Percentiles rank a stretch among this genome's conserved stretches.
Evolutionary conservation across 805 yeast genomes (phyloP).

Genomic region (Scheffersomyces spartinae): DNA sequence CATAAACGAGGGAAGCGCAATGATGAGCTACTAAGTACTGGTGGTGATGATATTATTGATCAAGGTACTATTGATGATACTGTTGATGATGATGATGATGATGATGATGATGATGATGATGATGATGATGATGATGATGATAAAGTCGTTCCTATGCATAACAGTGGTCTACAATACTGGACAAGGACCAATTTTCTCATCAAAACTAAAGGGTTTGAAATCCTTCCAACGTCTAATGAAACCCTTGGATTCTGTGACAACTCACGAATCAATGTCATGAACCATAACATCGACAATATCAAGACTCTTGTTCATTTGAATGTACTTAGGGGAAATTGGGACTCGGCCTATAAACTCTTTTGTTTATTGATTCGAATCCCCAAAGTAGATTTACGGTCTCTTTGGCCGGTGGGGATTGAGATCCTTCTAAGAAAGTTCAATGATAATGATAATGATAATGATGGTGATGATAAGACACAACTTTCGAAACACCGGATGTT

Average conservation of each 20-base stretch:
- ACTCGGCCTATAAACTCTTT: slow-evolving; percentile 40
- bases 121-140: slow-evolving; percentile 3
- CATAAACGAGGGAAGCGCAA: slow-evolving; percentile 10
- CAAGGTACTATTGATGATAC: slow-evolving; percentile 1
- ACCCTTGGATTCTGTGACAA: too few species aligned
- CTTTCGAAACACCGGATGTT: slow-evolving; percentile 18
- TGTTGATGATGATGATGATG: slow-evolving; percentile 2
- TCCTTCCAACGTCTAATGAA: too few species aligned
- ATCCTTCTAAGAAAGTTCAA: slow-evolving; percentile 28
- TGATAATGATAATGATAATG: too few species aligned
- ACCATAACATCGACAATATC: slow-evolving; percentile 22
- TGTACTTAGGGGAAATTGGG: slow-evolving; percentile 42
- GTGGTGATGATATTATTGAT: slow-evolving; percentile 4
- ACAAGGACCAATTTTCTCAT: slow-evolving; percentile 11
- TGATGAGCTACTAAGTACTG: slow-evolving; percentile 4
- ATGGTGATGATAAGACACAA: too few species aligned
- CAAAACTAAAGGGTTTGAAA: slow-evolving; percentile 12
- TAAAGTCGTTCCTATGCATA: slow-evolving; percentile 2
- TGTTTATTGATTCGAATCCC: slow-evolving; percentile 37
- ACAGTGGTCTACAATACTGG: slow-evolving; percentile 5
- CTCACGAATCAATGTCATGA: slow-evolving; percentile 2
- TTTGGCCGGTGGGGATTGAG: slow-evolving; percentile 59
- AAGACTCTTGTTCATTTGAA: slow-evolving; percentile 37
- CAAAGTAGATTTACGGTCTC: slow-evolving; percentile 37
- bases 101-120: slow-evolving; percentile 3